Percentiles rank a stretch among this genome's conserved stretches.
Evolutionary conservation across 345 rosid genomes (phyloP).

Genomic region (Corchorus capsularis): DNA sequence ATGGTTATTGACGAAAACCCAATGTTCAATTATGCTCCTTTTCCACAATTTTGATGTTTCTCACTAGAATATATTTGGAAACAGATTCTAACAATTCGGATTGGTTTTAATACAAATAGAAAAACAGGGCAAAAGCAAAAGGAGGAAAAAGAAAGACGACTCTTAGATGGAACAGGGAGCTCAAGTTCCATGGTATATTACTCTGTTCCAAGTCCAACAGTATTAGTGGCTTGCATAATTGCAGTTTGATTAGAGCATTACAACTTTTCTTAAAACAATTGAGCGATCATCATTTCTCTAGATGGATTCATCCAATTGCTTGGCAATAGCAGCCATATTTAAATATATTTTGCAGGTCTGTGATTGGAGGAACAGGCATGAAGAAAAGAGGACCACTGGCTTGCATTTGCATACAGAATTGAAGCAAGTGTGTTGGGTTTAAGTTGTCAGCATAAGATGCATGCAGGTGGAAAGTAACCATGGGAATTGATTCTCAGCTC

Average conservation of each 20-base stretch:
- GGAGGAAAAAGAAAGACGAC: not conserved
- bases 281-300: not conserved
- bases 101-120: not conserved
- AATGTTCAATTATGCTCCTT: too few relatives aligned
- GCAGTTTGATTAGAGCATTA: not conserved
- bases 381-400: not conserved
- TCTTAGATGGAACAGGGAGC: not conserved
- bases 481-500: slow-evolving; percentile 4
- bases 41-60: not conserved
- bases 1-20: not conserved
- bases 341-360: not conserved
- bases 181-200: not conserved
- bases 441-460: slow-evolving; percentile 10
- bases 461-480: slow-evolving; percentile 8
- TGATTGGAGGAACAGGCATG: not conserved
- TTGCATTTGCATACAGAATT: not conserved
- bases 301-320: not conserved
- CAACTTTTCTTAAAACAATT: not conserved
- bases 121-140: not conserved
- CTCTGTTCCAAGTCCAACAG: not conserved
- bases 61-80: not conserved
- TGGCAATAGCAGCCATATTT: not conserved
- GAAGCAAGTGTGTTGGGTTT: slow-evolving; percentile 8
- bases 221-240: too few relatives aligned
- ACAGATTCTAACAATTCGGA: not conserved